phyloP scores from a whole-genome alignment of 2,329 filamentous ascomycete species.

The Neurospora sp. region DNA sequence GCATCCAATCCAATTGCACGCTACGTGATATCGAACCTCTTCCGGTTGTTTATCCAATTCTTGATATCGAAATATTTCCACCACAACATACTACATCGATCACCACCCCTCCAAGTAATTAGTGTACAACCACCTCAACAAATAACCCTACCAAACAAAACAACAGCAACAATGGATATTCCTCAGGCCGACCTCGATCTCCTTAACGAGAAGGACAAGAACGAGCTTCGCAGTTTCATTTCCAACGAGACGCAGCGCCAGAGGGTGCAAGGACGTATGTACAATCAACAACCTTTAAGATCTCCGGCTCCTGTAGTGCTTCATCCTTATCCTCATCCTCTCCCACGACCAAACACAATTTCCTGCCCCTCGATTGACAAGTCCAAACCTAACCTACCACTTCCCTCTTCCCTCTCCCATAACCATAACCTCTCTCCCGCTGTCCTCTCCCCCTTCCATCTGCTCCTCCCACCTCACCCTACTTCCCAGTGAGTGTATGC shows the following conservation, averaged over 20 bases:
- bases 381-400: background rate
- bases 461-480: background rate
- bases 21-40: background rate
- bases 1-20: background rate
- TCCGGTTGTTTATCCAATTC: background rate
- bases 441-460: background rate
- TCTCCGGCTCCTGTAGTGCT: no score
- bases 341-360: background rate
- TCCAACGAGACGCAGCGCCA: constrained; percentile 77
- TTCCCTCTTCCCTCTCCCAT: background rate
- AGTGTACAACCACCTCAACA: background rate
- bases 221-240: constrained; percentile 79
- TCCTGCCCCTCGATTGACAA: background rate
- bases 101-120: background rate
- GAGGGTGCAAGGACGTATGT: constrained; percentile 50
- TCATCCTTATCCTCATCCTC: background rate
- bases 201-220: constrained; percentile 73
- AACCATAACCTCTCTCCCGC: background rate
- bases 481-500: no score
- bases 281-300: constrained; percentile 14
- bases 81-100: background rate
- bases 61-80: constrained; percentile 1
- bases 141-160: background rate
- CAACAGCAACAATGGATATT: constrained; percentile 20
- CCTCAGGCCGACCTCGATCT: constrained; percentile 56